Conservation (phyloP, 139 green algal genomes). For the Chlorella sp. region DNA sequence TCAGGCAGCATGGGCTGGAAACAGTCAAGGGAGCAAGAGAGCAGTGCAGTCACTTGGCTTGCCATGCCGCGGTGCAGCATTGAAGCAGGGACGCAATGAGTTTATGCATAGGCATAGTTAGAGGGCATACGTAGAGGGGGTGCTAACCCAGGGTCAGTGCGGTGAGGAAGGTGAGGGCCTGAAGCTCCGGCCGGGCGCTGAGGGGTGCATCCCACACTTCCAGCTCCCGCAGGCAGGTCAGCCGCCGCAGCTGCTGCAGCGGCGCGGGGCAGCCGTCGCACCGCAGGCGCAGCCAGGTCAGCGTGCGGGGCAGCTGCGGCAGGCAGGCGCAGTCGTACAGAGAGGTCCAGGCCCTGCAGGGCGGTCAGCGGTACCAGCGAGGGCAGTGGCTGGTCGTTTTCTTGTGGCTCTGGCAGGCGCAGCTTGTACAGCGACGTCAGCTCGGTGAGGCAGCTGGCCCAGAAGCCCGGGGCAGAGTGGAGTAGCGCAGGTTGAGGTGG, state of each 20-base stretch:
- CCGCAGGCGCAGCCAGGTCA: background rate
- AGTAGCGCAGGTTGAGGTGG: background rate
- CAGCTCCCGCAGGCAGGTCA: background rate
- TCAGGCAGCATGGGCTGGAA: background rate
- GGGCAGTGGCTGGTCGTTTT: background rate
- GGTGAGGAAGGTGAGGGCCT: background rate
- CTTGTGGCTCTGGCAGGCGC: background rate
- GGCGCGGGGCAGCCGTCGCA: background rate
- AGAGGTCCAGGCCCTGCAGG: background rate
- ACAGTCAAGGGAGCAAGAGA: background rate
- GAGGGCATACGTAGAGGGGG: background rate
- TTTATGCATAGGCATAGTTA: background rate
- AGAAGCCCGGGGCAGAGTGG: background rate
- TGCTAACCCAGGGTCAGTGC: background rate
- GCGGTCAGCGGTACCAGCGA: background rate
- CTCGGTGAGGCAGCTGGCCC: background rate
- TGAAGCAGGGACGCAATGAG: background rate
- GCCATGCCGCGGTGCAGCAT: background rate
- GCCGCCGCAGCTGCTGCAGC: background rate
- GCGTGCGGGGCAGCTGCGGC: background rate
- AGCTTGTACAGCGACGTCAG: background rate
- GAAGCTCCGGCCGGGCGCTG: background rate
- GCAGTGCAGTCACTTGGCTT: background rate
- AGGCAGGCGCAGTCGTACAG: background rate
- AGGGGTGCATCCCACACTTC: background rate